These are phyloP conservation scores for Debaryomyces subglobosus DNA, from an alignment of 1,139 yeast species.

Conservation along the genomic window DNA sequence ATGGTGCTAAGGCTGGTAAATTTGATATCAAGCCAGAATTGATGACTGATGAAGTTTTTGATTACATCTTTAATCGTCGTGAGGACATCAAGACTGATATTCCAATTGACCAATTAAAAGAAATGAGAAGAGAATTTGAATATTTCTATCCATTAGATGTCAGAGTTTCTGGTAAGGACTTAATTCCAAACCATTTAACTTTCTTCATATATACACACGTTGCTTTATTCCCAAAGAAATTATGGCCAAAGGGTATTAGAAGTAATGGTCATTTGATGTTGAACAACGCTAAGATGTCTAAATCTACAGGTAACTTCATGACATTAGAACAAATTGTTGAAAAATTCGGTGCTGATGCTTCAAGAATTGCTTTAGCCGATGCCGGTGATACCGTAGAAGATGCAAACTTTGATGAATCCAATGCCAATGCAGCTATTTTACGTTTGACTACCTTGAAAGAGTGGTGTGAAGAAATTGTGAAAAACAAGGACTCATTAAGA, in stretches of 20 bases:
- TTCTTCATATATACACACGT: conserved; percentile 92
- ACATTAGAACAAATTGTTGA: conserved; percentile 81
- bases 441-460: conserved; percentile 91
- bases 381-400: conserved; percentile 98
- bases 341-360: conserved; percentile 97
- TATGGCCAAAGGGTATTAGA: conserved; percentile 95
- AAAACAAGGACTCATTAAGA: conserved; percentile 59
- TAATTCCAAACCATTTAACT: conserved; percentile 95
- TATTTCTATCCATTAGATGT: conserved; percentile 93
- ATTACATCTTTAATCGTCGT: conserved; percentile 79
- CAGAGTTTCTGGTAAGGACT: conserved; percentile 93
- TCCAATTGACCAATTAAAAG: conserved; percentile 66
- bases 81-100: conserved; percentile 63
- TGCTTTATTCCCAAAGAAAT: conserved; percentile 85
- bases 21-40: conserved; percentile 78
- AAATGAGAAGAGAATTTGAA: conserved; percentile 89
- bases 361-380: conserved; percentile 97
- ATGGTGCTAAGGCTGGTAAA: conserved; percentile 76
- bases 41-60: conserved; percentile 93
- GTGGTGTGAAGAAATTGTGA: conserved; percentile 83
- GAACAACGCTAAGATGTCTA: conserved; percentile 97
- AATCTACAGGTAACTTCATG: conserved; percentile 96
- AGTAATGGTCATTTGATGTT: conserved; percentile 94
- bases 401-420: conserved; percentile 95
- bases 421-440: conserved; percentile 96